Percentiles rank a stretch among this genome's conserved stretches.
These are phyloP conservation scores for Boletus speciosus DNA, from an alignment of 768 basidiomycete species.

Conservation along the genomic window DNA sequence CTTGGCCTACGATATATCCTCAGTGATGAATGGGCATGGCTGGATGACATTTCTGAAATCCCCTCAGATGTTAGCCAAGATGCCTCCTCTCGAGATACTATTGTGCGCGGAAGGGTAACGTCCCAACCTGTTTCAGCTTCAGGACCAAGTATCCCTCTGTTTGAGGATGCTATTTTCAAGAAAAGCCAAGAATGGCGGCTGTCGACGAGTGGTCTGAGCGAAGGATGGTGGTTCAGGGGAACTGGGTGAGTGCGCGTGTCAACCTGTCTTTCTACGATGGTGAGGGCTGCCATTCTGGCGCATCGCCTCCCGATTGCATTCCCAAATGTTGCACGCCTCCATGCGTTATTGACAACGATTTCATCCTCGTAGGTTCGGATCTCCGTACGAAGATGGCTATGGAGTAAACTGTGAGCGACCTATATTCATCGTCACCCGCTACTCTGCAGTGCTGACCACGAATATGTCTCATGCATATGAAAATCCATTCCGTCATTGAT, in stretches of 20 bases:
- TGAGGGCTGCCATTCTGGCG: not conserved
- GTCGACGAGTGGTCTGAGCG: slow-evolving; percentile 86
- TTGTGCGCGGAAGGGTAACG: not conserved
- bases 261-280: not conserved
- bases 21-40: slow-evolving; percentile 30
- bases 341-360: slow-evolving; percentile 4
- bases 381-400: slow-evolving; percentile 81
- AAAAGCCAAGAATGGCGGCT: slow-evolving; percentile 82
- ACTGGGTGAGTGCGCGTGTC: slow-evolving; percentile 56
- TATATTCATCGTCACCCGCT: not conserved
- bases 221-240: slow-evolving; percentile 81
- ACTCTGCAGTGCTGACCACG: not conserved
- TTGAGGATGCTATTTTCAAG: slow-evolving; percentile 74
- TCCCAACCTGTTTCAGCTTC: not conserved
- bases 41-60: slow-evolving; percentile 12
- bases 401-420: slow-evolving; percentile 80
- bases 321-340: not conserved
- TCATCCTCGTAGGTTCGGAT: slow-evolving; percentile 59
- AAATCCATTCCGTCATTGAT: too few species aligned
- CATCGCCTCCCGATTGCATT: not conserved
- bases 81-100: slow-evolving; percentile 7
- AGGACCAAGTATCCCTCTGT: slow-evolving; percentile 39
- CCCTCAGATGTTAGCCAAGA: not conserved
- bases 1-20: slow-evolving; percentile 75
- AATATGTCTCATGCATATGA: not conserved